Conservation (phyloP, 495 filamentous ascomycete genomes). For the Hypoxylon crocopeplum region DNA sequence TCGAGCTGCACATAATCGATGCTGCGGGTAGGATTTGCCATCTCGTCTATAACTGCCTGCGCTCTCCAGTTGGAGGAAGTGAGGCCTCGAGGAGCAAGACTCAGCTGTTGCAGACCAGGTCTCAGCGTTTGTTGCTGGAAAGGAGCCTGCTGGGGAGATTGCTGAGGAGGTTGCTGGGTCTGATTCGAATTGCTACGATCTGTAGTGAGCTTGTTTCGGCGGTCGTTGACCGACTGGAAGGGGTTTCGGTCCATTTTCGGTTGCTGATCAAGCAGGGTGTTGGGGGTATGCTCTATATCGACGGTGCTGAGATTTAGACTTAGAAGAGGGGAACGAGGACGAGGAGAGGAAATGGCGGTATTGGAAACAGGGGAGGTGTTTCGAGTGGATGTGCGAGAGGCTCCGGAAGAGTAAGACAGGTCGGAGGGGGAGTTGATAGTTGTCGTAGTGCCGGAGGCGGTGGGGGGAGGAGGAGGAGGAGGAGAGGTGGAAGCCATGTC, state of each 20-base stretch:
- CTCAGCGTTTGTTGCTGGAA: constrained; percentile 16
- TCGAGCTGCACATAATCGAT: constrained; percentile 21
- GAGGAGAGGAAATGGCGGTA: constrained; percentile 3
- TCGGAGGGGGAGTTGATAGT: constrained; percentile 28
- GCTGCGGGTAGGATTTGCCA: constrained; percentile 5
- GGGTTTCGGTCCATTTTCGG: constrained; percentile 37
- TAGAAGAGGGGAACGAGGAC: constrained; percentile 16
- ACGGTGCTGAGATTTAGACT: constrained; percentile 16
- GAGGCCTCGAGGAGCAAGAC: constrained; percentile 18
- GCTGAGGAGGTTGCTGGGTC: constrained; percentile 16
- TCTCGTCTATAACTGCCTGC: constrained; percentile 15
- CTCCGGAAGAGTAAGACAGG: constrained; percentile 31
- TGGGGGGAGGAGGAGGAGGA: constrained; percentile 14
- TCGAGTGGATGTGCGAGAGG: constrained; percentile 33
- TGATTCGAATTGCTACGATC: constrained; percentile 18
- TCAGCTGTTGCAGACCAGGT: constrained; percentile 10
- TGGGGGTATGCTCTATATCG: constrained; percentile 20
- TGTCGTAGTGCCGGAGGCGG: constrained; percentile 19
- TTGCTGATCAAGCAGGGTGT: constrained; percentile 9
- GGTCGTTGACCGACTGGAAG: constrained; percentile 40
- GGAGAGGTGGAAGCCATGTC: constrained; percentile 34
- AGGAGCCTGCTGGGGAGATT: constrained; percentile 6
- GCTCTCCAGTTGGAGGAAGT: constrained; percentile 41
- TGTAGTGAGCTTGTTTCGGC: constrained; percentile 29
- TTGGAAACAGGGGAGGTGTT: constrained; percentile 28